A percentile compares a stretch with the other conserved stretches of the same genome.
phyloP scores from a whole-genome alignment of 768 basidiomycete genomes.

The Rhizopogon rudus region DNA sequence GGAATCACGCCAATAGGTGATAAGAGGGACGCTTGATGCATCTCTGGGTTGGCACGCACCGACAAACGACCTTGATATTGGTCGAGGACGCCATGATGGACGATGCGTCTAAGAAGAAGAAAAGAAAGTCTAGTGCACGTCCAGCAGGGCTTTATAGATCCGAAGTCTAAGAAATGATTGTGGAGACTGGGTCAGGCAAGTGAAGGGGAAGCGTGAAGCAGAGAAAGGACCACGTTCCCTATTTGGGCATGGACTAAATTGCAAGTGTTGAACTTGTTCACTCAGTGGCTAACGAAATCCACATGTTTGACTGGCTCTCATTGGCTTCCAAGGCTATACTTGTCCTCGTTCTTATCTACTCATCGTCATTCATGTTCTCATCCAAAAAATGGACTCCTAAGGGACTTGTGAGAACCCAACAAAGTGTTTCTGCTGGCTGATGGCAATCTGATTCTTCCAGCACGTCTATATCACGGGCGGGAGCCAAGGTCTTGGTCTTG shows the following conservation, averaged over 20 bases:
- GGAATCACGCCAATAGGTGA: conserved; percentile 5
- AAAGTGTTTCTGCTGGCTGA: neutral
- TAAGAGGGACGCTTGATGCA: neutral
- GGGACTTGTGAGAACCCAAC: conserved; percentile 4
- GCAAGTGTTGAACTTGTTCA: neutral
- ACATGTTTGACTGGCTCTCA: neutral
- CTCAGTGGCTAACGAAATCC: too few relatives aligned
- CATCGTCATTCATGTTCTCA: conserved; percentile 14
- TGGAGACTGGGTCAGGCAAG: neutral
- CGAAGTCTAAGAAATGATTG: conserved; percentile 6
- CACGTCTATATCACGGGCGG: conserved; percentile 87
- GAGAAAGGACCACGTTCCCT: too few relatives aligned
- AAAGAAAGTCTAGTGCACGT: conserved; percentile 9
- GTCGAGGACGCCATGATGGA: conserved; percentile 66
- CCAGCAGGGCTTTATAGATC: conserved; percentile 15
- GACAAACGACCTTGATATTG: conserved; percentile 99
- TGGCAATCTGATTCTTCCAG: conserved; percentile 33
- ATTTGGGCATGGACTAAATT: neutral
- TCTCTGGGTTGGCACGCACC: conserved; percentile 50
- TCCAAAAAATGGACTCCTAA: conserved; percentile 24
- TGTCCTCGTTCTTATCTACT: neutral
- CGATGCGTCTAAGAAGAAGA: conserved; percentile 18
- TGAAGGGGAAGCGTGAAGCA: neutral
- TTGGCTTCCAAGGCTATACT: neutral
- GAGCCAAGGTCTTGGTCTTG: conserved; percentile 74